phyloP scores from a whole-genome alignment of 2,329 filamentous ascomycete genomes.

The Diplodia sapinea region DNA sequence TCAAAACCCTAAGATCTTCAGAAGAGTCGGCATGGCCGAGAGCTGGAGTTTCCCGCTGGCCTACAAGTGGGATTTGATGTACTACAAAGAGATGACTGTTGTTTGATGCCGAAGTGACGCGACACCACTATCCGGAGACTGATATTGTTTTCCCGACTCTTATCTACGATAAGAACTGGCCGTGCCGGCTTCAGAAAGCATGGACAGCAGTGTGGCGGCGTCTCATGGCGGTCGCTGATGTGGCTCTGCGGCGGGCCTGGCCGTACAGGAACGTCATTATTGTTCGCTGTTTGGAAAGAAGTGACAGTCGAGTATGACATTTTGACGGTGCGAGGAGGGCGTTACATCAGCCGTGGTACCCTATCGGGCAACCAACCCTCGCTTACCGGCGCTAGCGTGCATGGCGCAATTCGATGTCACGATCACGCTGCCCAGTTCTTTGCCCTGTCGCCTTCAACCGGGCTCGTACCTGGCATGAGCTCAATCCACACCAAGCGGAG shows the following conservation, averaged over 20 bases:
- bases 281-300: background rate
- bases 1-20: background rate
- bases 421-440: conserved; percentile 1
- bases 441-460: background rate
- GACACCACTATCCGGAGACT: too few relatives aligned
- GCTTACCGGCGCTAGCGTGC: conserved; percentile 1
- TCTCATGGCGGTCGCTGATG: too few relatives aligned
- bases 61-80: conserved; percentile 17
- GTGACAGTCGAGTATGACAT: background rate
- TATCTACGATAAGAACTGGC: background rate
- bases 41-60: conserved; percentile 12
- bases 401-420: conserved; percentile 13
- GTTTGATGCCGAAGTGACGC: background rate
- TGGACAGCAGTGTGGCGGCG: background rate
- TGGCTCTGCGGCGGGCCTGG: too few relatives aligned
- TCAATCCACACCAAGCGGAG: background rate
- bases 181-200: background rate
- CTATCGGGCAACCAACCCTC: background rate
- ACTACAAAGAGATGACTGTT: conserved; percentile 9
- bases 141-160: background rate
- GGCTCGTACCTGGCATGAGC: background rate
- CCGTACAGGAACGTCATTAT: too few relatives aligned
- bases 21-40: conserved; percentile 1
- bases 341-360: background rate
- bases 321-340: background rate